Evolutionary conservation across 1,284 basidiomycete genomes (phyloP).

Genomic region (Ganoderma sinense): DNA sequence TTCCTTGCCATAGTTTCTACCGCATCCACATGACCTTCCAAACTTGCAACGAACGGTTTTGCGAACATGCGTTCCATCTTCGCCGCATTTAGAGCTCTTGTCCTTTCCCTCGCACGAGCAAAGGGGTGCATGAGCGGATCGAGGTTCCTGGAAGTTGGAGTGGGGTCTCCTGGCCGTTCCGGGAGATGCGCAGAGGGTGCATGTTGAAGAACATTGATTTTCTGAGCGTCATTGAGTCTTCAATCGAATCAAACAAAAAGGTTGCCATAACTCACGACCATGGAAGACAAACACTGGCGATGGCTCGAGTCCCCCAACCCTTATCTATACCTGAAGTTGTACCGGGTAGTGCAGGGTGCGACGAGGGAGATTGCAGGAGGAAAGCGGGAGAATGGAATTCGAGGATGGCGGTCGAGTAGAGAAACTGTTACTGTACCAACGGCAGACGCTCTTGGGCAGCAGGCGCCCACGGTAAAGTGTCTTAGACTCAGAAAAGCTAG

Average conservation of each 20-base stretch:
- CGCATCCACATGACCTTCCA: slow-evolving; percentile 97
- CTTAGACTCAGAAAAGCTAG: slow-evolving; percentile 17
- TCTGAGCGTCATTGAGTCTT: slow-evolving; percentile 51
- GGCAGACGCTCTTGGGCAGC: too few relatives aligned
- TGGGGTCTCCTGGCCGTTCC: slow-evolving; percentile 78
- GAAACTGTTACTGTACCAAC: too few relatives aligned
- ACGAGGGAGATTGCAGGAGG: not conserved
- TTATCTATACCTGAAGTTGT: too few relatives aligned
- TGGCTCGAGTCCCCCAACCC: not conserved
- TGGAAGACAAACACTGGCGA: not conserved
- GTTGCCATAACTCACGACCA: slow-evolving; percentile 32
- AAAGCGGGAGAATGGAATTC: not conserved
- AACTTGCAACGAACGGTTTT: slow-evolving; percentile 91
- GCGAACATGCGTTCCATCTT: slow-evolving; percentile 98
- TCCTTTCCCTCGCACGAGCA: slow-evolving; percentile 91
- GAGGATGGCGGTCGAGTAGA: not conserved
- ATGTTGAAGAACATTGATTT: slow-evolving; percentile 90
- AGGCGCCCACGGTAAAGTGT: slow-evolving; percentile 12
- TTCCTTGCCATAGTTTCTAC: slow-evolving; percentile 89
- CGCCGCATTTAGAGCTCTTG: slow-evolving; percentile 91
- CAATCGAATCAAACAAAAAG: not conserved
- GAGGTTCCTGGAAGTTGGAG: slow-evolving; percentile 91
- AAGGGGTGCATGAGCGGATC: slow-evolving; percentile 96
- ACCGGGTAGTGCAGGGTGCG: too few relatives aligned
- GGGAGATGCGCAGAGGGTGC: slow-evolving; percentile 81